Conservation (phyloP, 2,329 filamentous ascomycete genomes). For the Paecilomyces variotii region DNA sequence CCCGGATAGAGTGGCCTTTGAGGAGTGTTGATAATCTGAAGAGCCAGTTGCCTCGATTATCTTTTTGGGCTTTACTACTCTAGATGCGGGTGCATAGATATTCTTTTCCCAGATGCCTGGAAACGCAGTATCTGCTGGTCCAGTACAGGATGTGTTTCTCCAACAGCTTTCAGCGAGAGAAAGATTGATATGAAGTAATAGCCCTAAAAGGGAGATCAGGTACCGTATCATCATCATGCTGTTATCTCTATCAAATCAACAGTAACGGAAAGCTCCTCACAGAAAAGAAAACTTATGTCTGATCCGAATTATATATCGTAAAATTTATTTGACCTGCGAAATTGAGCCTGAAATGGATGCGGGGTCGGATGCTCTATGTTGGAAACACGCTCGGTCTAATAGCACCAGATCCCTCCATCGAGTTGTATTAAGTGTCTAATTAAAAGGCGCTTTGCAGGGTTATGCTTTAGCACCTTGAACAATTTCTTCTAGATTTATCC, state of each 20-base stretch:
- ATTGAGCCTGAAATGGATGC: not conserved
- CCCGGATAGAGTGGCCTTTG: constrained; percentile 24
- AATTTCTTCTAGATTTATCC: not conserved
- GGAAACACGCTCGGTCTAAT: not conserved
- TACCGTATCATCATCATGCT: not conserved
- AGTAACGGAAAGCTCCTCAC: no score
- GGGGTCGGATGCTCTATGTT: not conserved
- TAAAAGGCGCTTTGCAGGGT: not conserved
- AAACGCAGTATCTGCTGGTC: constrained; percentile 44
- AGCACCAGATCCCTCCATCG: not conserved
- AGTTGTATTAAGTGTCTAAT: not conserved
- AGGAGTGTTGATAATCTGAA: constrained; percentile 21
- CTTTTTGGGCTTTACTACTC: constrained; percentile 41
- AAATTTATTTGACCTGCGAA: not conserved
- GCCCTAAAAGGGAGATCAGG: not conserved
- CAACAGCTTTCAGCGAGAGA: constrained; percentile 38
- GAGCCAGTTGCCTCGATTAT: constrained; percentile 22
- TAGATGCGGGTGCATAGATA: constrained; percentile 48
- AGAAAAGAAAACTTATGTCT: not conserved
- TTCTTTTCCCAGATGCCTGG: constrained; percentile 51
- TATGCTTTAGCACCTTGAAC: not conserved
- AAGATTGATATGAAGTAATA: constrained; percentile 9
- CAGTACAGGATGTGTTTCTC: constrained; percentile 47
- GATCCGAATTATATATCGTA: not conserved
- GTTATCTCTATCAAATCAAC: not conserved